Conservation (phyloP, 352 stramenopile genomes). For the Globisporangium camurandrum region DNA sequence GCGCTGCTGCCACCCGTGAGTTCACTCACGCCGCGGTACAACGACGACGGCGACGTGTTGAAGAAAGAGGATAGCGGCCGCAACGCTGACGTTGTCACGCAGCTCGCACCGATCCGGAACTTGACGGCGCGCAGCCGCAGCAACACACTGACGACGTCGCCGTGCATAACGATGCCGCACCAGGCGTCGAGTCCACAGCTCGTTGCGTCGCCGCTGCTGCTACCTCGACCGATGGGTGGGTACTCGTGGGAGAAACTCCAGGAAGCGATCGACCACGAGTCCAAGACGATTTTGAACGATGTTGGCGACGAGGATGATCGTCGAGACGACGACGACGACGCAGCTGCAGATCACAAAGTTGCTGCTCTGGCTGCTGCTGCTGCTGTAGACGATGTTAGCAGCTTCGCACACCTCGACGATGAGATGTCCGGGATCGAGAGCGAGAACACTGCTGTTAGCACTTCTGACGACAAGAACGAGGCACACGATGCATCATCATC, state of each 20-base stretch:
- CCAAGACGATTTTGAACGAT: conserved; percentile 40
- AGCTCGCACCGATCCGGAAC: conserved; percentile 9
- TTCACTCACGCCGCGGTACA: conserved; percentile 1
- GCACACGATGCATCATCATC: background rate
- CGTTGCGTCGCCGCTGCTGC: background rate
- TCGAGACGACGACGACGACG: conserved; percentile 11
- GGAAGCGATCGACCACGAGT: conserved; percentile 65
- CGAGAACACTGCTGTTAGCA: background rate
- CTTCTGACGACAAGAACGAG: background rate
- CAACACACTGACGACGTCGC: background rate
- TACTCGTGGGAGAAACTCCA: conserved; percentile 77
- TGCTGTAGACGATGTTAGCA: background rate
- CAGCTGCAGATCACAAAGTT: background rate
- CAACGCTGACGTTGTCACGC: background rate
- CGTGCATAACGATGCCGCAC: background rate
- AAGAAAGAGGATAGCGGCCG: conserved; percentile 2
- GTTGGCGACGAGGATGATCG: conserved; percentile 24
- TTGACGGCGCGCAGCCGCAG: conserved; percentile 2
- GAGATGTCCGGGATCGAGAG: too few species aligned
- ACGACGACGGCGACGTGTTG: background rate
- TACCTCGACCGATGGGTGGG: conserved; percentile 17
- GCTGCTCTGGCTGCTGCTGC: too few species aligned
- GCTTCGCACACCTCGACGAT: too few species aligned
- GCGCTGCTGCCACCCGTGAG: conserved; percentile 8
- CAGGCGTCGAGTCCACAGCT: background rate